Base-by-base conservation (phyloP, 208 protist genomes). In the Trypanosoma cruzi region DNA sequence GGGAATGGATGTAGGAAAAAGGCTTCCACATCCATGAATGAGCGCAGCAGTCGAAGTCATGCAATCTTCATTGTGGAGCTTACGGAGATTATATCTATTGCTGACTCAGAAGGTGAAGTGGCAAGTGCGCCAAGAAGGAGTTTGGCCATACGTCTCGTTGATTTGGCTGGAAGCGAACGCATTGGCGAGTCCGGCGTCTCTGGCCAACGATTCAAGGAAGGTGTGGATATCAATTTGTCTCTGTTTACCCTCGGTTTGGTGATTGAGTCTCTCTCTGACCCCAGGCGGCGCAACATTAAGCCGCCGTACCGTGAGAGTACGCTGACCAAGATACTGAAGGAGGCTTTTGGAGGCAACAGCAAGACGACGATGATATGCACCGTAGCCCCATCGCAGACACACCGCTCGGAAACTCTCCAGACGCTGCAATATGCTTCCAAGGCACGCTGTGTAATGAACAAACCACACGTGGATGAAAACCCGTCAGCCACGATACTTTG, bases 341-440 rank as follows among this genome's bases (percentile, higher is more conserved):
- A 97, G 62, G 82, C 87, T 26, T 94, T 97, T 62, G 93, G 89
- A 44, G 90, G 93, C 53, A 95, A 96, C 77, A 92, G 85, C 76
- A 96, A 96, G 61, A 97, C 90, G 13, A 93, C 90, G 50, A 88
- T 97, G 74, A 71, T 97, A 64, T 92, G 82, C 76, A 95, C 90
- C 20, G 80, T 97, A 40, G 66, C 80, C 22, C 93, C 93, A 6
- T 81, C 77, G 58, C 85, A 87, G 68, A 48, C 56, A 20, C 56
- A 86, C 29, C 85, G 85, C 20, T 0, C 24, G 32, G 82, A 94
- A 55, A 94, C 93, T 4, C 55, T 91, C 5, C 90, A 96, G 69
- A 94, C 90, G 11, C 88, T 97, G 11, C 69, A 88, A 63, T 97
- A 94, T 79, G 90, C 87, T 29, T 81, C 84, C 40, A 90, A 91